A percentile compares a stretch with the other conserved stretches of the same genome.
Conservation (phyloP, 495 filamentous ascomycete species). For the Cetradonia linearis region DNA sequence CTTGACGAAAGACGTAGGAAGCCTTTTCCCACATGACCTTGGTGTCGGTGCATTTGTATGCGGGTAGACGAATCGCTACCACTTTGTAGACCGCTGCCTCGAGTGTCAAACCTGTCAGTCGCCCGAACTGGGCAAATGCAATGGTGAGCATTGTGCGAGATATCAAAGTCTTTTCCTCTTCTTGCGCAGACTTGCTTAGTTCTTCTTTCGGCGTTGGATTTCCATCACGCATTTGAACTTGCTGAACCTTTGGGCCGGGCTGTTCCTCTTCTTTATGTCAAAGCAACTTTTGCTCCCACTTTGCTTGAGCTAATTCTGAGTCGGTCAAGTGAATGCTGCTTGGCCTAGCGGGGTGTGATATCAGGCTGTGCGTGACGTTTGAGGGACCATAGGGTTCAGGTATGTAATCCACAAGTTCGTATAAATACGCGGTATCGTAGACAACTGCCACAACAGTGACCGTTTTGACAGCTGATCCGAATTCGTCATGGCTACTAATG, state of each 20-base stretch:
- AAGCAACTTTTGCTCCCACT: neutral
- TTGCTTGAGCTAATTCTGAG: neutral
- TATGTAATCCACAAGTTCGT: neutral
- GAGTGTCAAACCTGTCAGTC: neutral
- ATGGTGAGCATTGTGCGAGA: slow-evolving; percentile 2
- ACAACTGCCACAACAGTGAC: neutral
- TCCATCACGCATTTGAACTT: neutral
- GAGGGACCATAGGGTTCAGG: neutral
- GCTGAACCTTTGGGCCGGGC: neutral
- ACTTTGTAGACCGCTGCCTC: slow-evolving; percentile 6
- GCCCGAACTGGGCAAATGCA: neutral
- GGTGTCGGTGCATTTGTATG: neutral
- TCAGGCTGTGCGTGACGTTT: neutral
- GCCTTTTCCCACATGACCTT: neutral
- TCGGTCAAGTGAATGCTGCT: neutral
- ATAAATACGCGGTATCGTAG: neutral
- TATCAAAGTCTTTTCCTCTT: neutral
- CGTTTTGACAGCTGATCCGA: neutral
- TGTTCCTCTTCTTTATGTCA: neutral
- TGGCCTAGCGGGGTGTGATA: neutral
- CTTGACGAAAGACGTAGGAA: neutral
- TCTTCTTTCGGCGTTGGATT: neutral
- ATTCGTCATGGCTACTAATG: neutral
- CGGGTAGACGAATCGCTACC: neutral
- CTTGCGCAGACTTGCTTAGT: neutral